Base-by-base conservation (phyloP, 805 yeast species). In the Naumovozyma castellii region DNA sequence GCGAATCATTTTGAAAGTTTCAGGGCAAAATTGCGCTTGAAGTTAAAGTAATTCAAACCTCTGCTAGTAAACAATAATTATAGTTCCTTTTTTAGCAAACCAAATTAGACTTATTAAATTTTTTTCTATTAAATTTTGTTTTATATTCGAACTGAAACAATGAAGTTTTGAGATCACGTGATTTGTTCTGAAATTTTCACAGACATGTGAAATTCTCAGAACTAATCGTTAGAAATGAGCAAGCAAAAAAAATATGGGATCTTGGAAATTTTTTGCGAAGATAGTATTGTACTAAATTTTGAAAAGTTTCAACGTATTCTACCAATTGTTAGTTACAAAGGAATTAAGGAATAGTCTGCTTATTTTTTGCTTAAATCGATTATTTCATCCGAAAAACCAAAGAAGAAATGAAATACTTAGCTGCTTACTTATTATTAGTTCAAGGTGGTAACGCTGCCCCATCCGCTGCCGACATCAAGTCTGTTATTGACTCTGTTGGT, bases 381-480 rank as follows among this genome's bases (percentile, higher is more conserved):
- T 59, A 59, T 56, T 57, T 58, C 59, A 56, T 18, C 34, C 22
- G 39, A 32, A 29, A 19, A 32, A 40, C 15, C 13, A 41, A 17
- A 43, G 42, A 40, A 47, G 77, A 78, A 72, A 76, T 84, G 92
- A 84, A 82, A 74, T 84, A 84, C 80, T 75, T 84, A 74, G 94
- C 94, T 73, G 90, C 94, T 73, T 84, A 84, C 76, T 80, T 84
- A 71, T 78, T 84, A 72, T 80, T 84, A 68, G 81, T 72, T 64
- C 84, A 83, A 72, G 86, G 88, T 71, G 92, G 90, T 72, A 81
- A 79, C 74, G 68, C 94, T 64, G 80, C 90, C 66, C 85, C 86
- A 66, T 84, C 96, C 60, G 87, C 86, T 84, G 97, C 98, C 69
- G 95, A 97, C 66, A 80, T 90, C 71, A 87, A 81, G 66, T 51